phyloP scores from a whole-genome alignment of 345 rosid species.

The Citrus hindsii region DNA sequence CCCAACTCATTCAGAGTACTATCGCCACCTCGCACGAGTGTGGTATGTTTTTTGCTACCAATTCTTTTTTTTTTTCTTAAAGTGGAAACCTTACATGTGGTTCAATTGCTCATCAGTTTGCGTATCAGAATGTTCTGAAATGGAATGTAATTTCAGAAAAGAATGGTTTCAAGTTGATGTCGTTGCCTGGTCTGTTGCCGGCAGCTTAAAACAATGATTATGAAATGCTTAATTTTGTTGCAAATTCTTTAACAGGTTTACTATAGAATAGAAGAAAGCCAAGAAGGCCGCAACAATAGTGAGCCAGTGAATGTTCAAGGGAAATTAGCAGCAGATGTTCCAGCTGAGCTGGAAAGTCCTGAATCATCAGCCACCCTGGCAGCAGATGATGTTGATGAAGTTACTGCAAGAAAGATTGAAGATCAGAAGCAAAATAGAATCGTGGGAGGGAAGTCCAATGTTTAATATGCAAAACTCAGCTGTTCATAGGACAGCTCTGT shows the following conservation, averaged over 20 bases:
- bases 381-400: slow-evolving; percentile 6
- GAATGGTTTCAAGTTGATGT: too few species aligned
- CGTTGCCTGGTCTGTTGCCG: background rate
- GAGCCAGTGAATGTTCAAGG: slow-evolving; percentile 8
- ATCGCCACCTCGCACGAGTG: slow-evolving; percentile 62
- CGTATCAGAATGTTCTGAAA: background rate
- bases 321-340: slow-evolving; percentile 12
- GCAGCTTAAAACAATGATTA: background rate
- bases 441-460: background rate
- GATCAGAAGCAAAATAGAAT: background rate
- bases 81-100: background rate
- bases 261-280: slow-evolving; percentile 44
- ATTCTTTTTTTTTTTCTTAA: background rate
- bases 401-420: background rate
- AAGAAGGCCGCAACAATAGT: slow-evolving; percentile 16
- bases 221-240: slow-evolving; percentile 1
- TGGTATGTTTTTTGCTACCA: slow-evolving; percentile 33
- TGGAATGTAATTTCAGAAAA: background rate
- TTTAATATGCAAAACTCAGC: background rate
- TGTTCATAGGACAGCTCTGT: background rate
- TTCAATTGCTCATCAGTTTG: background rate
- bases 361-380: slow-evolving; percentile 9
- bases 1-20: slow-evolving; percentile 74
- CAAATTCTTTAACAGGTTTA: slow-evolving; percentile 41
- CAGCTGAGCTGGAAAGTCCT: slow-evolving; percentile 8